A percentile compares a stretch with the other conserved stretches of the same genome.
phyloP scores from a whole-genome alignment of 495 filamentous ascomycete species.

The Niebla homalea region DNA sequence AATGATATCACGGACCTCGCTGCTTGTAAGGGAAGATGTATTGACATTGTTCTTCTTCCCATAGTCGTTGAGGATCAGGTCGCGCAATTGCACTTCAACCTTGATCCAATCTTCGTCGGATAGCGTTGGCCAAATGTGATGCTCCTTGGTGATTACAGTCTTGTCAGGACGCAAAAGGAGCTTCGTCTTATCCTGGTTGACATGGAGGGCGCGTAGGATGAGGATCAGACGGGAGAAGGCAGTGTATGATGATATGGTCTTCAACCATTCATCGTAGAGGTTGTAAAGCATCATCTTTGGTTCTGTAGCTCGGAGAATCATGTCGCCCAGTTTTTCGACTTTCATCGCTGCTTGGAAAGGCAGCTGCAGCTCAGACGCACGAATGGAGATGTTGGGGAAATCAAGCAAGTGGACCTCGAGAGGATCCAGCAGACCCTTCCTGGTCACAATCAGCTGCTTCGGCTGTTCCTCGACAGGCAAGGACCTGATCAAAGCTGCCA shows the following conservation, averaged over 20 bases:
- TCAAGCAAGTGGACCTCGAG: conserved; percentile 95
- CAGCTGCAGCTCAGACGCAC: conserved; percentile 91
- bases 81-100: conserved; percentile 89
- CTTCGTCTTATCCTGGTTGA: conserved; percentile 98
- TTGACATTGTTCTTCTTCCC: conserved; percentile 99
- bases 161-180: conserved; percentile 94
- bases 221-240: conserved; percentile 94
- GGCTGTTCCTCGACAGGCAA: conserved; percentile 97
- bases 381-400: conserved; percentile 98
- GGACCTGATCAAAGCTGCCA: conserved; percentile 91
- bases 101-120: conserved; percentile 98
- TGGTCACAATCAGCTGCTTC: conserved; percentile 95
- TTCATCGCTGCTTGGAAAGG: conserved; percentile 99
- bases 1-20: conserved; percentile 97
- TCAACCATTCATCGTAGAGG: conserved; percentile 97
- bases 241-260: conserved; percentile 96
- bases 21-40: conserved; percentile 87
- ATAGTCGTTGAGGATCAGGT: conserved; percentile 95
- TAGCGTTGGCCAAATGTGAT: conserved; percentile 95
- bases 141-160: conserved; percentile 94
- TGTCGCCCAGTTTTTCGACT: conserved; percentile 96
- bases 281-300: conserved; percentile 99
- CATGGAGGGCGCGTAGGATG: conserved; percentile 89
- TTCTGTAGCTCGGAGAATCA: conserved; percentile 96
- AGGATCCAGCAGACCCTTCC: conserved; percentile 94